phyloP scores from a whole-genome alignment of 176 grass and related monocot genomes.

The Oryza longistaminata region DNA sequence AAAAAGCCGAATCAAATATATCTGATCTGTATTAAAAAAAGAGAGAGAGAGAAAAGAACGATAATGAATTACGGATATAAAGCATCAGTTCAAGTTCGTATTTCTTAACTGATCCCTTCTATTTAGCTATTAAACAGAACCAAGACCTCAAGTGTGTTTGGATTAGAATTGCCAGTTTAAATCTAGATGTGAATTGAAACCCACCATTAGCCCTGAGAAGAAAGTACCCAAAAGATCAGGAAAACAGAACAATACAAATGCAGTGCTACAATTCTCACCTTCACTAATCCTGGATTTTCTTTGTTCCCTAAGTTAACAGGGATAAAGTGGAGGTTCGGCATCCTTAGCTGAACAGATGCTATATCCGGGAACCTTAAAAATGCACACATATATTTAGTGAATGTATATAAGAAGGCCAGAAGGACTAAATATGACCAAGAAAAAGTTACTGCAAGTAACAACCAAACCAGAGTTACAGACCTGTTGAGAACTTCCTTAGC shows the following conservation, averaged over 20 bases:
- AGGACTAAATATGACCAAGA: background rate
- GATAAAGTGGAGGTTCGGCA: constrained; percentile 93
- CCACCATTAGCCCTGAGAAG: background rate
- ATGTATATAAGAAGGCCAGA: background rate
- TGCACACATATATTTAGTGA: constrained; percentile 6
- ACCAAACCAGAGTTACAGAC: constrained; percentile 38
- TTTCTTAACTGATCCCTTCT: background rate
- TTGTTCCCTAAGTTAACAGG: constrained; percentile 85
- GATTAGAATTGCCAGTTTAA: background rate
- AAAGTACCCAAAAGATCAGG: background rate
- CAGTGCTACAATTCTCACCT: constrained; percentile 46
- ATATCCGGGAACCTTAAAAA: constrained; percentile 70
- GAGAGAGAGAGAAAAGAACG: background rate
- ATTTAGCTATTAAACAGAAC: background rate
- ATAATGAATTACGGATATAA: background rate
- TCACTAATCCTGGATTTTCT: constrained; percentile 73
- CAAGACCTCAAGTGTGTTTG: background rate
- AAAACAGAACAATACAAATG: background rate
- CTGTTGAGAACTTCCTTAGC: constrained; percentile 81
- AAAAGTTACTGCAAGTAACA: background rate
- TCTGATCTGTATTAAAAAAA: no score
- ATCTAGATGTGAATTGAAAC: background rate
- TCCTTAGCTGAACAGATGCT: constrained; percentile 75
- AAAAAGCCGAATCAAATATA: no score
- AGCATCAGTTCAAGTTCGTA: background rate